Percentiles rank a stretch among this genome's conserved stretches.
phyloP scores from a whole-genome alignment of 768 basidiomycete genomes.

The Tulasnella calospora region DNA sequence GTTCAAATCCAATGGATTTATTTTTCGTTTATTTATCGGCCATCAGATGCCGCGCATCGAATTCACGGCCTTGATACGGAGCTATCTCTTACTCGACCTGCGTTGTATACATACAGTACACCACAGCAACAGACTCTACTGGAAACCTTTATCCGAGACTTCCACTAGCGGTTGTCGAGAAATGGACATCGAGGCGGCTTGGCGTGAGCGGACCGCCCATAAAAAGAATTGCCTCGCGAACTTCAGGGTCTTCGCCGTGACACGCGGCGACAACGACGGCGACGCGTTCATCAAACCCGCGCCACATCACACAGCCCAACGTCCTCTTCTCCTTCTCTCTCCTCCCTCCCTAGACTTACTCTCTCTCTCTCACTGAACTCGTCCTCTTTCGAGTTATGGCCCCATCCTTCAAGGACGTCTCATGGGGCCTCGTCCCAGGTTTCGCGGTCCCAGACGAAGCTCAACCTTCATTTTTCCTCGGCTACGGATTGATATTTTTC shows the following conservation, averaged over 20 bases:
- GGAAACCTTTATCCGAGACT: too few species aligned
- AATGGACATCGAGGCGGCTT: too few species aligned
- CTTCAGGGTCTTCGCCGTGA: background rate
- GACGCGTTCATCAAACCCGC: background rate
- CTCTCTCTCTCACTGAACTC: background rate
- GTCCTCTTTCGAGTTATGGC: background rate
- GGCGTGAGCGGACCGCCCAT: too few species aligned
- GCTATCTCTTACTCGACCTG: too few species aligned
- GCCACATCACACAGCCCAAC: too few species aligned
- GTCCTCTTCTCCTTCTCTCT: background rate
- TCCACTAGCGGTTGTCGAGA: too few species aligned
- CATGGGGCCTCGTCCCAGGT: constrained; percentile 3
- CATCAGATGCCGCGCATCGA: too few species aligned
- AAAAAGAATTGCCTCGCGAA: background rate
- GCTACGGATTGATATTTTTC: constrained; percentile 2
- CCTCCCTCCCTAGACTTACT: background rate
- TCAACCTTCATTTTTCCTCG: constrained; percentile 5
- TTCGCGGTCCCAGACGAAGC: background rate
- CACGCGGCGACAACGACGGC: background rate
- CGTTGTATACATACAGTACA: too few species aligned
- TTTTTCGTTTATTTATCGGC: too few species aligned
- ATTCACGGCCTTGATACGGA: too few species aligned
- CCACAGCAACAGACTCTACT: too few species aligned
- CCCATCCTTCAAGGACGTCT: background rate
- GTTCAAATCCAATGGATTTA: too few species aligned